A percentile compares a stretch with the other conserved stretches of the same genome.
These are phyloP conservation scores for Fraxinus xanthoxyloides DNA, from an alignment of 305 asterid species.

Conservation along the genomic window DNA sequence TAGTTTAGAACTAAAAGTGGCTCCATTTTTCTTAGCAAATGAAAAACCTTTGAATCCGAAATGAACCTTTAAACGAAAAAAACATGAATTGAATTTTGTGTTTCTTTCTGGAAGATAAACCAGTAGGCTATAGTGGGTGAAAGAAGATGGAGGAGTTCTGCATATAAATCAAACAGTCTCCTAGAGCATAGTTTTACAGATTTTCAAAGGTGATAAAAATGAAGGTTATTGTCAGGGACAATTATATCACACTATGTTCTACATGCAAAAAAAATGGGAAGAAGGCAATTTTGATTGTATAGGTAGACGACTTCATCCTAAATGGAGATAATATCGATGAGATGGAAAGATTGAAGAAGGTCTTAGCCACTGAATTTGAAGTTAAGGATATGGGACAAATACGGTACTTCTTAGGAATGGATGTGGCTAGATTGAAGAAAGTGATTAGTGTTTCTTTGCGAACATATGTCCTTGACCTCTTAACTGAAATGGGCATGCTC, in stretches of 20 bases:
- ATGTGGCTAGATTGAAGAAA: background rate
- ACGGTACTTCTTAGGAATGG: background rate
- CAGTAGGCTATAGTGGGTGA: background rate
- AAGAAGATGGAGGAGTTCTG: background rate
- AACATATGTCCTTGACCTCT: background rate
- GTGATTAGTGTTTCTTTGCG: background rate
- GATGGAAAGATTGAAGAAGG: background rate
- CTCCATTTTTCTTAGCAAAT: background rate
- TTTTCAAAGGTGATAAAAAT: background rate
- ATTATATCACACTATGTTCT: background rate
- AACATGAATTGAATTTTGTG: background rate
- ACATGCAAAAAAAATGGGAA: background rate
- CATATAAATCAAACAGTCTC: background rate
- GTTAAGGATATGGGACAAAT: no score
- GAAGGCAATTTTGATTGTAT: background rate
- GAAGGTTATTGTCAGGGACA: background rate
- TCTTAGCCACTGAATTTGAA: background rate
- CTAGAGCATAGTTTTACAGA: no score
- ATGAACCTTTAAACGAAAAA: background rate
- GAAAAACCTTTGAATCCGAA: background rate
- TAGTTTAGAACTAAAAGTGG: background rate
- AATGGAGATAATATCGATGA: no score
- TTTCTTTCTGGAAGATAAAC: background rate
- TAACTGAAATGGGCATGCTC: background rate
- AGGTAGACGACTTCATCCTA: background rate